Percentiles rank a stretch among this genome's conserved stretches.
These are phyloP conservation scores for Acaromyces ingoldii DNA, from an alignment of 1,284 basidiomycete genomes.

Conservation along the genomic window DNA sequence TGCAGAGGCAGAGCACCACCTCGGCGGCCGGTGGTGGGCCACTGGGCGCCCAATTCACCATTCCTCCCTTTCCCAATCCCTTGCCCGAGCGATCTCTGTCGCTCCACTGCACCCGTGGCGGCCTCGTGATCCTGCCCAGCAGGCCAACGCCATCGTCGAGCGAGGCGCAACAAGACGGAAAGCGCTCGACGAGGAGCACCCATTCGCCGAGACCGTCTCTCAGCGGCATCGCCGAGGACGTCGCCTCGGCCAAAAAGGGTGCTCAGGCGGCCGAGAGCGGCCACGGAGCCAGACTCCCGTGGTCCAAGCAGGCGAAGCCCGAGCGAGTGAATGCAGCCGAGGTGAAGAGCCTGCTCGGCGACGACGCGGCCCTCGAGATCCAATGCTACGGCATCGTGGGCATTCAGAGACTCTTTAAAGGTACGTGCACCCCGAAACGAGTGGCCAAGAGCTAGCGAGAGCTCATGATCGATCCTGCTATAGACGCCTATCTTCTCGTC, in stretches of 20 bases:
- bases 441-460: not conserved
- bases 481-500: constrained; percentile 36
- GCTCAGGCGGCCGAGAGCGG: not conserved
- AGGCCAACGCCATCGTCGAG: constrained; percentile 2
- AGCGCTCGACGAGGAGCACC: constrained; percentile 3
- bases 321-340: not conserved
- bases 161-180: constrained; percentile 7
- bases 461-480: not conserved
- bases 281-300: not conserved
- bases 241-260: constrained; percentile 17
- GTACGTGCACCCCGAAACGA: too few relatives aligned
- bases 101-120: constrained; percentile 19
- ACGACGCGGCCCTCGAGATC: constrained; percentile 4
- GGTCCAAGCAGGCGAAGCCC: constrained; percentile 5
- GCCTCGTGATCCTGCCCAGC: constrained; percentile 24
- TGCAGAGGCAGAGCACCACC: too few relatives aligned
- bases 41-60: constrained; percentile 2
- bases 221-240: constrained; percentile 1
- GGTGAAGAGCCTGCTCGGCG: not conserved
- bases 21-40: too few relatives aligned
- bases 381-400: constrained; percentile 32
- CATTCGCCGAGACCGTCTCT: constrained; percentile 7
- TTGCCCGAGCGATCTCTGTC: constrained; percentile 25
- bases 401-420: constrained; percentile 29
- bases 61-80: constrained; percentile 31